These are phyloP conservation scores for Carex parvula DNA, from an alignment of 176 grass and related monocot species.

Conservation along the genomic window DNA sequence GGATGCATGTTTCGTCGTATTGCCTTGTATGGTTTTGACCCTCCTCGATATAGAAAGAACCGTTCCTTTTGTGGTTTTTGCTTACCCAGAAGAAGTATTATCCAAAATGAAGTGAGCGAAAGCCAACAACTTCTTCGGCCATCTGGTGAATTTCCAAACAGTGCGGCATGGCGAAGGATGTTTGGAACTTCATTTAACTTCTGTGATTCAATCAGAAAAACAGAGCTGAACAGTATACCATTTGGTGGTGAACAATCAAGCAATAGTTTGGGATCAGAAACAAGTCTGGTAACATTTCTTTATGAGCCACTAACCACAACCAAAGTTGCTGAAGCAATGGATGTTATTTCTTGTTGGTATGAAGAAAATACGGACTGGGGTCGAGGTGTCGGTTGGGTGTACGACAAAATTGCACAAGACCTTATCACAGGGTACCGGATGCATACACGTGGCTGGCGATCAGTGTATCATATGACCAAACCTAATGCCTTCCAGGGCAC, in stretches of 20 bases:
- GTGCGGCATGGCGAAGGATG: not conserved
- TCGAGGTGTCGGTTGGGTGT: constrained; percentile 24
- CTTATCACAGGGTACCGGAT: constrained; percentile 24
- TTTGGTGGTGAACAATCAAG: not conserved
- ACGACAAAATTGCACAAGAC: constrained; percentile 12
- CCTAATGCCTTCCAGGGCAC: constrained; percentile 23
- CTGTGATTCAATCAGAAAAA: constrained; percentile 1
- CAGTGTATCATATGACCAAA: constrained; percentile 23
- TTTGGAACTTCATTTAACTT: constrained; percentile 25
- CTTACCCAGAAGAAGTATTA: not conserved
- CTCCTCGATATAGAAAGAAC: constrained; percentile 21
- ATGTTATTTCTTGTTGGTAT: constrained; percentile 23
- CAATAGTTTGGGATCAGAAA: not conserved
- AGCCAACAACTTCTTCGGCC: not conserved
- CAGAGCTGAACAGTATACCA: not conserved
- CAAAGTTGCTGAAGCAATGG: constrained; percentile 22
- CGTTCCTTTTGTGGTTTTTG: constrained; percentile 13
- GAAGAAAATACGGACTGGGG: constrained; percentile 26
- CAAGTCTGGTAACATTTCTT: not conserved
- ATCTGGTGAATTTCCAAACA: not conserved
- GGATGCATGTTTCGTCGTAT: constrained; percentile 28
- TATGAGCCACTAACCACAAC: constrained; percentile 17
- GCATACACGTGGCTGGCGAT: constrained; percentile 26
- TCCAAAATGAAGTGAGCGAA: constrained; percentile 5
- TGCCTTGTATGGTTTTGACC: constrained; percentile 27